Percentiles rank a stretch among this genome's conserved stretches.
Evolutionary conservation across 2,329 filamentous ascomycete species (phyloP).

Genomic region (Penicillium brasilianum): DNA sequence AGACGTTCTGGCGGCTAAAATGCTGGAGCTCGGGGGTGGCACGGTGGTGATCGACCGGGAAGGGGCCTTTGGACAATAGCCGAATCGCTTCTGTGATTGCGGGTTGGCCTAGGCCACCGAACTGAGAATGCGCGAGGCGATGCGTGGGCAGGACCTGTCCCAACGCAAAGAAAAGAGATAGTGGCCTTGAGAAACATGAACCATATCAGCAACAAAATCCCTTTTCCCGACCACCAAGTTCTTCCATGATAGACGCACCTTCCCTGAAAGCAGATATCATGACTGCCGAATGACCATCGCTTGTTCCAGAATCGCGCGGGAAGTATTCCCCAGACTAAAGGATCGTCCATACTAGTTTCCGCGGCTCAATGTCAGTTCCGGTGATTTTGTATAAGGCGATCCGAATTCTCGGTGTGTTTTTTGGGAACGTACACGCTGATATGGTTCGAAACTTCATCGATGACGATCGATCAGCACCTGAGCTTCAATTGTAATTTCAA

Average conservation of each 20-base stretch:
- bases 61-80: slow-evolving; percentile 73
- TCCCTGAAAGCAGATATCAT: slow-evolving; percentile 94
- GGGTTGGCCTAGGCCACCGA: slow-evolving; percentile 88
- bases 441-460: slow-evolving; percentile 77
- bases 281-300: slow-evolving; percentile 87
- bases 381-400: slow-evolving; percentile 21
- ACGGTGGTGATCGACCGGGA: slow-evolving; percentile 54
- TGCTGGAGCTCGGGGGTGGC: slow-evolving; percentile 41
- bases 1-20: slow-evolving; percentile 49
- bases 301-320: slow-evolving; percentile 76
- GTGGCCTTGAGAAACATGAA: slow-evolving; percentile 55
- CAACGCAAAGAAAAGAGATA: slow-evolving; percentile 80
- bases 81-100: slow-evolving; percentile 85
- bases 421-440: slow-evolving; percentile 76
- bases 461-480: slow-evolving; percentile 11
- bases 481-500: neutral
- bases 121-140: slow-evolving; percentile 74
- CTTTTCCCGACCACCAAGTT: neutral
- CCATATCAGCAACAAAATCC: slow-evolving; percentile 8
- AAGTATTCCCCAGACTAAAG: slow-evolving; percentile 88
- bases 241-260: slow-evolving; percentile 58
- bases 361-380: slow-evolving; percentile 35
- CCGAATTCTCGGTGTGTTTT: slow-evolving; percentile 23
- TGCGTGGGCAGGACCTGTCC: slow-evolving; percentile 93
- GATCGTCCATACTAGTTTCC: slow-evolving; percentile 79